phyloP scores from a whole-genome alignment of 2,329 filamentous ascomycete species.

The Cladophialophora psammophila region DNA sequence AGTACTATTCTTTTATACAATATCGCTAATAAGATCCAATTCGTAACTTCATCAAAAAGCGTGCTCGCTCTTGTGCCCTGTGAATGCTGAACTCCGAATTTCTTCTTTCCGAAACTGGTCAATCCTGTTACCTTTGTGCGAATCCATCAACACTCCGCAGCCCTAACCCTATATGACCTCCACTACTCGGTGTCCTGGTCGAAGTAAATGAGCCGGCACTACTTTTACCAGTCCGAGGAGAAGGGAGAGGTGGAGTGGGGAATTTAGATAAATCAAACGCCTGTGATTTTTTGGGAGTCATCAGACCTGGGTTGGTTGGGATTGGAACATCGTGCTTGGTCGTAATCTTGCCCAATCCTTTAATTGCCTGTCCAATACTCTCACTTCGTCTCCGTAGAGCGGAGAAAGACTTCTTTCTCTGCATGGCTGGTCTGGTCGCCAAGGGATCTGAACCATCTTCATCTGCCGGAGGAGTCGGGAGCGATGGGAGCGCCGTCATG shows the following conservation, averaged over 20 bases:
- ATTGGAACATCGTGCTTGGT: slow-evolving; percentile 32
- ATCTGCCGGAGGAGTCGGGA: slow-evolving; percentile 26
- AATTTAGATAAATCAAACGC: slow-evolving; percentile 21
- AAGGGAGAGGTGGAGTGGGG: slow-evolving; percentile 34
- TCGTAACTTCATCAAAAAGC: slow-evolving; percentile 27
- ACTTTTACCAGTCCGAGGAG: slow-evolving; percentile 21
- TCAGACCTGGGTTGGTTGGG: slow-evolving; percentile 16
- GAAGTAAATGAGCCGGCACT: slow-evolving; percentile 29
- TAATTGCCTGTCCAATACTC: slow-evolving; percentile 40
- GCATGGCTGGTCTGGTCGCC: slow-evolving; percentile 15
- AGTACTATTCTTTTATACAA: slow-evolving; percentile 21
- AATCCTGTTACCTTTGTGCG: slow-evolving; percentile 14
- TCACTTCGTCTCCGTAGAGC: slow-evolving; percentile 36
- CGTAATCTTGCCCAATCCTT: slow-evolving; percentile 32
- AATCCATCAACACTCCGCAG: slow-evolving; percentile 31
- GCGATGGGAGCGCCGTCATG: slow-evolving; percentile 32
- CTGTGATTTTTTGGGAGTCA: slow-evolving; percentile 21
- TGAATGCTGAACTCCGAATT: background rate
- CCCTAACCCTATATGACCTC: slow-evolving; percentile 28
- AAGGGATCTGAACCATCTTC: slow-evolving; percentile 16
- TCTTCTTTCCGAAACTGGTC: background rate
- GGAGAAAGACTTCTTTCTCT: slow-evolving; percentile 37
- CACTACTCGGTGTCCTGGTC: slow-evolving; percentile 23
- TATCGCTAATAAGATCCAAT: slow-evolving; percentile 24
- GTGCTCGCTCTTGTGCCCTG: slow-evolving; percentile 8